These are phyloP conservation scores for Microcyclosporella mali DNA, from an alignment of 2,329 filamentous ascomycete species.

Conservation along the genomic window DNA sequence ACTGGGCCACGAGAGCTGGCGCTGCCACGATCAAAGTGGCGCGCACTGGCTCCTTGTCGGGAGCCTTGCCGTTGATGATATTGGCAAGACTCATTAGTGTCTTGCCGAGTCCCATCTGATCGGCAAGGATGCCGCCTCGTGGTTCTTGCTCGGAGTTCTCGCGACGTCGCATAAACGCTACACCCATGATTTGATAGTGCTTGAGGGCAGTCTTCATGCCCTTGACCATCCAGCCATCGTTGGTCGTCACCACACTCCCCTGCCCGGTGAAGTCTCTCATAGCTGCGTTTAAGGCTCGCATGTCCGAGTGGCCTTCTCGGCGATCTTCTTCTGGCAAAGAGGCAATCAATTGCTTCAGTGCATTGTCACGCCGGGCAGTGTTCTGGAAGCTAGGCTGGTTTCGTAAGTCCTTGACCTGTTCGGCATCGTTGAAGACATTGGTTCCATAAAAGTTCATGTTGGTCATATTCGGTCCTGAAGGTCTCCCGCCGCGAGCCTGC, in stretches of 20 bases:
- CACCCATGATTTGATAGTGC: constrained; percentile 48
- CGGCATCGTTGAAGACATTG: constrained; percentile 23
- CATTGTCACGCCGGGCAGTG: constrained; percentile 21
- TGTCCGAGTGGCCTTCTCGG: constrained; percentile 33
- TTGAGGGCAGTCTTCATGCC: constrained; percentile 46
- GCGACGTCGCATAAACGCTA: constrained; percentile 49
- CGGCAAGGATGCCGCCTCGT: constrained; percentile 74
- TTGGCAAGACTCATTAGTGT: constrained; percentile 60
- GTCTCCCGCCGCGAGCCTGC: neutral
- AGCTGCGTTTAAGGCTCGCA: constrained; percentile 33
- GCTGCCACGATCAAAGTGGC: constrained; percentile 42
- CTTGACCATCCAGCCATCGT: constrained; percentile 39
- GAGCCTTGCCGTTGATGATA: constrained; percentile 36
- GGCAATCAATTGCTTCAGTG: constrained; percentile 37
- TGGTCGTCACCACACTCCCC: constrained; percentile 27
- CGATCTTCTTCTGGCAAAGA: constrained; percentile 34
- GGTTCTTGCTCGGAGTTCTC: constrained; percentile 39
- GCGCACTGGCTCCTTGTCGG: constrained; percentile 14
- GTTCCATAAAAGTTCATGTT: constrained; percentile 17
- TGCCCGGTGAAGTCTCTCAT: constrained; percentile 38
- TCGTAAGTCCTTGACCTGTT: constrained; percentile 10
- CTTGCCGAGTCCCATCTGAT: constrained; percentile 99
- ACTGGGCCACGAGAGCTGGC: constrained; percentile 37
- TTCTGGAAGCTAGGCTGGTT: constrained; percentile 19
- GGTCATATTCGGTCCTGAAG: constrained; percentile 5